These are phyloP conservation scores for Magnusiomyces ingens DNA, from an alignment of 1,139 yeast species.

Conservation along the genomic window DNA sequence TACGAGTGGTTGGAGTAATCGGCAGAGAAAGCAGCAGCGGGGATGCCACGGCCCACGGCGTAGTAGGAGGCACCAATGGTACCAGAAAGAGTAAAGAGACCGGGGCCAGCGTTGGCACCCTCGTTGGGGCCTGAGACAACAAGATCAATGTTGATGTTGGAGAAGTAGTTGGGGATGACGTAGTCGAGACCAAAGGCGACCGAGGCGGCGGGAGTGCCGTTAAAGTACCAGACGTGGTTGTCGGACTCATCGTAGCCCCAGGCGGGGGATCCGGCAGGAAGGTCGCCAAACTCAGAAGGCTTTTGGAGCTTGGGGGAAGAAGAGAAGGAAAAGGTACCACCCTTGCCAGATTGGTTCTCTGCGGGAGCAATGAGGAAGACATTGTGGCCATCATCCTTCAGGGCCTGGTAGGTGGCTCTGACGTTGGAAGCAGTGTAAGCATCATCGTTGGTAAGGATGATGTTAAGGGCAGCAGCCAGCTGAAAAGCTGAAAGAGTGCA, in stretches of 20 bases:
- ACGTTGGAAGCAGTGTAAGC: slow-evolving; percentile 54
- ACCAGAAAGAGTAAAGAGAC: slow-evolving; percentile 39
- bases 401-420: slow-evolving; percentile 51
- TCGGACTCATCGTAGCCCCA: slow-evolving; percentile 41
- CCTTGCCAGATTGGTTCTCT: slow-evolving; percentile 53
- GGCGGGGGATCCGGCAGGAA: slow-evolving; percentile 38
- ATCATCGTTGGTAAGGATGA: slow-evolving; percentile 54
- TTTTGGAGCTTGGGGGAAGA: slow-evolving; percentile 34
- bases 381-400: slow-evolving; percentile 49
- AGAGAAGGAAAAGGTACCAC: slow-evolving; percentile 49
- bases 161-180: slow-evolving; percentile 33
- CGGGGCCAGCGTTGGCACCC: slow-evolving; percentile 39
- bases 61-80: slow-evolving; percentile 42
- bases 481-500: background rate
- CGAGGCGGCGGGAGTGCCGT: slow-evolving; percentile 18
- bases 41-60: slow-evolving; percentile 40
- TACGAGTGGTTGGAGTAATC: slow-evolving; percentile 9
- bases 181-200: slow-evolving; percentile 17
- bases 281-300: slow-evolving; percentile 39
- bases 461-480: slow-evolving; percentile 21
- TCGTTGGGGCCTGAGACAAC: slow-evolving; percentile 45
- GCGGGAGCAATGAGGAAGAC: slow-evolving; percentile 54
- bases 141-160: slow-evolving; percentile 36
- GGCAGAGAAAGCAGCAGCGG: slow-evolving; percentile 29
- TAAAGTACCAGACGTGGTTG: slow-evolving; percentile 38